Base-by-base conservation (phyloP, 2,329 filamentous ascomycete species). In the Mycosphaerelloides madeirae region DNA sequence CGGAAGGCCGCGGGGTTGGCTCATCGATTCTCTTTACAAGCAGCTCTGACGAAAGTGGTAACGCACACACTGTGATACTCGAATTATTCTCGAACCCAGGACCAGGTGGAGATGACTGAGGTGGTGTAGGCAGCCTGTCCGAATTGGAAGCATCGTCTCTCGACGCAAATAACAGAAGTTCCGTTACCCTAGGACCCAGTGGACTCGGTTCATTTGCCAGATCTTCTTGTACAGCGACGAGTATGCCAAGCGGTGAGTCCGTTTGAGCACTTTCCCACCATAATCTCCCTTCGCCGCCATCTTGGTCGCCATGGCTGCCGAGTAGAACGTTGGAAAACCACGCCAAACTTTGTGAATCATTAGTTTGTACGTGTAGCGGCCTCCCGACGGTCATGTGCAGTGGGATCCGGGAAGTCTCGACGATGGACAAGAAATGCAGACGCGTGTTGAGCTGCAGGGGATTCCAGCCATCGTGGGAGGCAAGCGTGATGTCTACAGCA, bases 111-210 rank as follows among this genome's bases (percentile, higher is more conserved):
- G 62, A 65, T 0, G 63, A 65, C 1, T 60, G 56, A 12, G 63
- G 63, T 20, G 65, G 66, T 31, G 66, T 66, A 6, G 61, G 60
- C 29, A 63, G 51, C 18, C 44, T 38, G 15, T 47, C 35, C 5
- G 52, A 18, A 28, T 49, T 33, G 16, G 43, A 7, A 25, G 53
- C n/a, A 12, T 41, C 11, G 29, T 51, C 51, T 41, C 64, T 57
- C 3, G 64, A 64, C 6, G 67, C 70, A 43, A 72, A 74, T 48
- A 75, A 68, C 3, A 75, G 58, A 0, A 75, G 53, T 38, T 75
- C 71, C 0, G 71, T 73, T 2, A 67, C 49, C 14, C 50, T 50
- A 11, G 43, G 44, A 16, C 20, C 14, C 6, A 6, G n/a, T 13
- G 6, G 31, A 6, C 3, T 42, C 9, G 29, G 12, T 29, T 29